Evolutionary conservation across 2,329 filamentous ascomycete genomes (phyloP), one percentile per base, ranked within the genome.

Genomic region (Botryosphaeria dothidea): DNA sequence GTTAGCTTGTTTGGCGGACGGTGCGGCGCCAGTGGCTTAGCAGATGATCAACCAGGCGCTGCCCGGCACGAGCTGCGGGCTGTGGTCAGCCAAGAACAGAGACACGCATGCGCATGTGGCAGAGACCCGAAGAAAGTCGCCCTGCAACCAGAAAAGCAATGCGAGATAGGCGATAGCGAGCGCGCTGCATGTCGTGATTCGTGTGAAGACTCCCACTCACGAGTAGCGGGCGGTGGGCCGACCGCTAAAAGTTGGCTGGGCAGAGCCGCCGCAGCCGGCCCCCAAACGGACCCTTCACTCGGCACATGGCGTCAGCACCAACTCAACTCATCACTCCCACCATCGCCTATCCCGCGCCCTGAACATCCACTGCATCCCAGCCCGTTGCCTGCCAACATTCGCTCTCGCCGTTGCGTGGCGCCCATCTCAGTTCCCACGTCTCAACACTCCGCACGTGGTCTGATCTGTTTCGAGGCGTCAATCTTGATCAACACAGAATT

Each of bases 1-100:
- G 43, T 41, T 23, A 58, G 41, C 56, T 46, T 31, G 56, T 29
- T 41, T 60, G 25, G 56, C 36, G n/a, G 29, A 7, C 36, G 36
- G 38, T 25, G 36, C 38, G 56, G 56, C 38, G 38, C 56, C 56
- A 34, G 56, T 45, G 56, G 56, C 56, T 60, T 19, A 60, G 56
- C 56, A 60, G 56, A 3, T 38, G 56, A 46, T 46, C 56, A 6
- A 46, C 56, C 9, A 19, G 21, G 56, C 56, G 56, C 41, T 31
- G 54, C 23, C 54, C 21, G 25, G 54, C 38, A 21, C 54, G 36
- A 43, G 54, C 54, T 43, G 54, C 34, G 9, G 38, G 38, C 41
- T 60, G 56, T 34, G 25, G 56, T 17, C 25, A 15, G 38, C 56
- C 56, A 60, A 46, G 41, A 31, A 46, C 23, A 17, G 56, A n/a